Evolutionary conservation across 2,329 filamentous ascomycete genomes (phyloP).

Genomic region (Geosmithia flava): DNA sequence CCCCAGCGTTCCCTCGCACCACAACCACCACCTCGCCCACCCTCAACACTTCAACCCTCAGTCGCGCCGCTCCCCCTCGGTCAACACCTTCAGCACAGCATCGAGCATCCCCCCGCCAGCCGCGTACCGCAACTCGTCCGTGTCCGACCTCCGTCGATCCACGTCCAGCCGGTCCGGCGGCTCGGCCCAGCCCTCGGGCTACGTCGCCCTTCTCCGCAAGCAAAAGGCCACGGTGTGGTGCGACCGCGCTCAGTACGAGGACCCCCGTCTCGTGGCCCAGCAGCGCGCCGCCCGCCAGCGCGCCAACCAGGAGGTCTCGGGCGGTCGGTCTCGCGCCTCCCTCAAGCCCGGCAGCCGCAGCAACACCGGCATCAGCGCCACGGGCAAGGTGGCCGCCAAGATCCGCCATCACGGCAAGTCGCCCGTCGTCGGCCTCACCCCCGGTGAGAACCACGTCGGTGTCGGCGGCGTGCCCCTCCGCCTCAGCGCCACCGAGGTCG

Average conservation of each 20-base stretch:
- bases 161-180: conserved; percentile 66
- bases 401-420: conserved; percentile 80
- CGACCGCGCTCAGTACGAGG: conserved; percentile 84
- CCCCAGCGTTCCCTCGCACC: conserved; percentile 14
- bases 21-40: conserved; percentile 18
- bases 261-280: conserved; percentile 70
- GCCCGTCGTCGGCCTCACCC: conserved; percentile 65
- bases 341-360: conserved; percentile 31
- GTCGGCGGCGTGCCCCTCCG: conserved; percentile 78
- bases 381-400: conserved; percentile 64
- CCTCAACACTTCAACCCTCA: conserved; percentile 17
- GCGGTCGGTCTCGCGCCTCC: conserved; percentile 32
- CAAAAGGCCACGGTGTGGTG: conserved; percentile 99
- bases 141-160: conserved; percentile 56
- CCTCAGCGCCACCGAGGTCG: conserved; percentile 89
- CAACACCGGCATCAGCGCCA: conserved; percentile 48
- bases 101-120: conserved; percentile 53
- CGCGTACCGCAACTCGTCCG: conserved; percentile 42
- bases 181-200: conserved; percentile 51
- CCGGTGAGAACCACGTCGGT: conserved; percentile 61
- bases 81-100: conserved; percentile 58
- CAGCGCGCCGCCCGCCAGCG: conserved; percentile 80
- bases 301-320: conserved; percentile 70
- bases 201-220: conserved; percentile 89
- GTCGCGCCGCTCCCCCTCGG: conserved; percentile 46